Percentiles rank a stretch among this genome's conserved stretches.
These are phyloP conservation scores for Colletotrichum costaricense DNA, from an alignment of 2,329 filamentous ascomycete genomes.

Conservation along the genomic window DNA sequence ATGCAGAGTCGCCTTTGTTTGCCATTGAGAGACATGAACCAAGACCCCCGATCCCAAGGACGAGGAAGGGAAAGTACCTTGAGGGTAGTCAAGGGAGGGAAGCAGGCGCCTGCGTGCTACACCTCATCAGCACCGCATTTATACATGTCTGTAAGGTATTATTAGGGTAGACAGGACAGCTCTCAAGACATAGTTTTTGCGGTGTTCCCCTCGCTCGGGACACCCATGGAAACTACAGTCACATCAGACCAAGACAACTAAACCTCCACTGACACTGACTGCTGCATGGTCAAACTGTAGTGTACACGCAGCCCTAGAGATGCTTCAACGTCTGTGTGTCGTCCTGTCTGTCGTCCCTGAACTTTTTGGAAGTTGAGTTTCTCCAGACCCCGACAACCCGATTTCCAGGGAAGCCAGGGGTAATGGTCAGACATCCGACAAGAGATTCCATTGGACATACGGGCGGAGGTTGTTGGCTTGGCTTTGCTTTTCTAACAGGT, in stretches of 20 bases:
- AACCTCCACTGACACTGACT: neutral
- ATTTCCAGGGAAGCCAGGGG: neutral
- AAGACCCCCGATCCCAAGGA: neutral
- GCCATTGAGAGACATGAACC: neutral
- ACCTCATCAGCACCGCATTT: neutral
- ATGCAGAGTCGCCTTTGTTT: conserved; percentile 3
- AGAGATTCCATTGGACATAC: conserved; percentile 8
- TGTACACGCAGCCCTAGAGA: neutral
- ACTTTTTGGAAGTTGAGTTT: neutral
- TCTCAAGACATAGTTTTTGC: neutral
- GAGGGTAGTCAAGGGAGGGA: neutral
- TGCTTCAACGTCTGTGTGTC: conserved; percentile 8
- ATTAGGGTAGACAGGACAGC: neutral
- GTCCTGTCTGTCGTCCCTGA: neutral
- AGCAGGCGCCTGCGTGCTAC: too few species aligned
- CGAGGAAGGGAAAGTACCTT: neutral
- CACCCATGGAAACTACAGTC: conserved; percentile 10
- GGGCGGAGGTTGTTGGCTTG: neutral
- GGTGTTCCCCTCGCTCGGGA: conserved; percentile 31
- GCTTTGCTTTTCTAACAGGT: neutral
- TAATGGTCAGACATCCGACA: conserved; percentile 25
- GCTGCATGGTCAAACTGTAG: conserved; percentile 1
- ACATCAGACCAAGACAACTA: conserved; percentile 17
- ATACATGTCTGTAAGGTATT: neutral
- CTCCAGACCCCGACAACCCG: neutral